phyloP scores from a whole-genome alignment of 768 basidiomycete species.

The Cantharellus cinnabarinus region DNA sequence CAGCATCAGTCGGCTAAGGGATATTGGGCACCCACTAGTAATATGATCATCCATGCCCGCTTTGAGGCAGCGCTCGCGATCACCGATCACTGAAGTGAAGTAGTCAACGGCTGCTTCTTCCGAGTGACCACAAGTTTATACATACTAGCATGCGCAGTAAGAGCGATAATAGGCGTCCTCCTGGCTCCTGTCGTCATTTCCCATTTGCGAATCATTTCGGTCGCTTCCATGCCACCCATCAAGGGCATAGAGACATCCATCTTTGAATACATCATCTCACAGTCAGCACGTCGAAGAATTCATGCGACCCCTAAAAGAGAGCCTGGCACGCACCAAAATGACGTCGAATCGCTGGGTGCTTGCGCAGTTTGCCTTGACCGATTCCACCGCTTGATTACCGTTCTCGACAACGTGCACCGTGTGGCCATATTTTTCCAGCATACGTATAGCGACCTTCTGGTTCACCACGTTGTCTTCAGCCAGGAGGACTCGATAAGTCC shows the following conservation, averaged over 20 bases:
- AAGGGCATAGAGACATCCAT: constrained; percentile 99
- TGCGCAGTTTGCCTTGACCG: constrained; percentile 59
- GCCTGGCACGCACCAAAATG: constrained; percentile 45
- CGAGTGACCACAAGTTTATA: constrained; percentile 10
- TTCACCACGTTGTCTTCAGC: constrained; percentile 96
- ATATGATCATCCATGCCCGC: constrained; percentile 70
- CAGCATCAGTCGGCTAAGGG: not conserved
- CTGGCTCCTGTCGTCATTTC: constrained; percentile 52
- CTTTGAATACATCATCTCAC: constrained; percentile 20
- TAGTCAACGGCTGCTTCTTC: not conserved
- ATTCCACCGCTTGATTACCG: constrained; percentile 80
- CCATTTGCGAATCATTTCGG: constrained; percentile 70
- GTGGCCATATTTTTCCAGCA: constrained; percentile 90
- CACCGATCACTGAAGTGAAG: constrained; percentile 56
- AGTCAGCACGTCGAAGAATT: not conserved
- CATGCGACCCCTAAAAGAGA: not conserved
- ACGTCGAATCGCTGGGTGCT: constrained; percentile 70
- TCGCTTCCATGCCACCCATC: constrained; percentile 98
- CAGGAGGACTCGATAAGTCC: constrained; percentile 78
- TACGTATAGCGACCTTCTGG: constrained; percentile 90
- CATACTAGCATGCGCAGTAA: constrained; percentile 93
- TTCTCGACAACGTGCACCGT: constrained; percentile 95
- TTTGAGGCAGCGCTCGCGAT: constrained; percentile 51
- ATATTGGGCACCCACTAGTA: constrained; percentile 33
- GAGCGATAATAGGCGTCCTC: constrained; percentile 79